Percentiles rank a stretch among this genome's conserved stretches.
Conservation (phyloP, 1,284 basidiomycete genomes). For the Stygiomarasmius scandens region DNA sequence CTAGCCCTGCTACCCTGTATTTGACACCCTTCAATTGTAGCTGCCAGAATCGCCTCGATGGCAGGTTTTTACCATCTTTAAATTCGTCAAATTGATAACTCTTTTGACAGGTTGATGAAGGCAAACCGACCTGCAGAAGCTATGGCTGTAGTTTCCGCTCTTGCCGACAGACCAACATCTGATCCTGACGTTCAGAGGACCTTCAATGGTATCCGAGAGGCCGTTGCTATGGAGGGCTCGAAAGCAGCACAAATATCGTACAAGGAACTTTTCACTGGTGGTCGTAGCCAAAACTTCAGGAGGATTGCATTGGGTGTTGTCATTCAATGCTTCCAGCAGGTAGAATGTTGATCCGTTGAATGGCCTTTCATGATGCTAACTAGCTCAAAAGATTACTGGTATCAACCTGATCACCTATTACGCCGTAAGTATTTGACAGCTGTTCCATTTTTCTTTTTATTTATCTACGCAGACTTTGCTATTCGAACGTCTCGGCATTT, state of each 20-base stretch:
- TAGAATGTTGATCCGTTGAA: too few species aligned
- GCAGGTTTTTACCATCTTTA: too few species aligned
- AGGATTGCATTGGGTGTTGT: conserved; percentile 59
- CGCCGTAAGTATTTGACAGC: conserved; percentile 31
- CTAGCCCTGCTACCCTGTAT: too few species aligned
- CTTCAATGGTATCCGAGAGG: conserved; percentile 57
- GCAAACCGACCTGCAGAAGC: conserved; percentile 64
- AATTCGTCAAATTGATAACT: too few species aligned
- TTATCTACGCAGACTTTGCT: conserved; percentile 46
- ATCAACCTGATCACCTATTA: conserved; percentile 68
- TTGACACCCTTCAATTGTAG: conserved; percentile 26
- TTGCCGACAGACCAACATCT: conserved; percentile 56
- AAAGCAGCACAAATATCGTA: conserved; percentile 35
- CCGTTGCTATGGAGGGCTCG: conserved; percentile 44
- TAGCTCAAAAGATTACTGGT: conserved; percentile 41
- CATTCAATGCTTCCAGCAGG: conserved; percentile 72
- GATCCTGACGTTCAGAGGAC: conserved; percentile 56
- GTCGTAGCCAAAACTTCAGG: conserved; percentile 66
- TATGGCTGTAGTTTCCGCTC: conserved; percentile 62
- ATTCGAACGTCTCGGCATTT: conserved; percentile 62
- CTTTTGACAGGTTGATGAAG: too few species aligned
- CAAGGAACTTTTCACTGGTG: conserved; percentile 59
- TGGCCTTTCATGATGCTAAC: not conserved
- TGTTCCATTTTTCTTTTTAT: conserved; percentile 3
- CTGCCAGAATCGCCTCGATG: conserved; percentile 76